phyloP scores from a whole-genome alignment of 441 rosid species.

The Aleurites moluccanus region DNA sequence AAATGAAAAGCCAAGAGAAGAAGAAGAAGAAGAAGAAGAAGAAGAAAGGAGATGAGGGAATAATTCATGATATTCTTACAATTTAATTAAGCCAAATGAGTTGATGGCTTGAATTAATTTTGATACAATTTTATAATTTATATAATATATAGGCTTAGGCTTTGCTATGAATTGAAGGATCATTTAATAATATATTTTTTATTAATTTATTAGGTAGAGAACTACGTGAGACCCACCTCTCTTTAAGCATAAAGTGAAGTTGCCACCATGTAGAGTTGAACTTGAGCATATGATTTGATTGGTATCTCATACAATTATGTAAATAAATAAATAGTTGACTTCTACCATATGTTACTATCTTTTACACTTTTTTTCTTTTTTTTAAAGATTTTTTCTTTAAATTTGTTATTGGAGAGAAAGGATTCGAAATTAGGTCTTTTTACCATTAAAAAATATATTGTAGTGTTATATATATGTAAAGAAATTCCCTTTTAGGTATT shows the following conservation, averaged over 20 bases:
- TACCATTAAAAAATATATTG: no score
- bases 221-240: constrained; percentile 37
- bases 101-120: neutral
- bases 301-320: no score
- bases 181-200: neutral
- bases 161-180: neutral
- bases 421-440: no score
- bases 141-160: neutral
- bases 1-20: constrained; percentile 27
- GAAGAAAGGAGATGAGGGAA: constrained; percentile 19
- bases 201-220: neutral
- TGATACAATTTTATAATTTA: neutral
- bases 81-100: neutral
- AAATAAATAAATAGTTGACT: no score
- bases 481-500: no score
- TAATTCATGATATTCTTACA: constrained; percentile 30
- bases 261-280: constrained; percentile 26
- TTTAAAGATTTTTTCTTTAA: no score
- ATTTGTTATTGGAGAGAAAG: no score
- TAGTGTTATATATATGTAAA: no score
- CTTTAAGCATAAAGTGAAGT: neutral
- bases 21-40: no score
- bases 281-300: no score
- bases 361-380: no score
- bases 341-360: no score